Evolutionary conservation across 2,329 filamentous ascomycete genomes (phyloP).

Genomic region (Pseudogymnoascus sp.): DNA sequence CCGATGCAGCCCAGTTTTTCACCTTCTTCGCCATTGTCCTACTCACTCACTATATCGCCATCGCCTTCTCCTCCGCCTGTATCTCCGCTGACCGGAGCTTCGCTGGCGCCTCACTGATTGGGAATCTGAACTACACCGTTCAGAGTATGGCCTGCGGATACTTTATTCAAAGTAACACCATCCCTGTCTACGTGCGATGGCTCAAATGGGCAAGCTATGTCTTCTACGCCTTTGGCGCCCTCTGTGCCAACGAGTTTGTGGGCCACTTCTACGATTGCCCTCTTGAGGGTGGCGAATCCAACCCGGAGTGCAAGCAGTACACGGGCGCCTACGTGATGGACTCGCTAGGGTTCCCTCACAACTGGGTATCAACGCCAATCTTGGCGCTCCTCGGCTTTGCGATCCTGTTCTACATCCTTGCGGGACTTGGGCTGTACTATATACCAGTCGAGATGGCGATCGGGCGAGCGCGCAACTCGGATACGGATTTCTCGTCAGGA

Average conservation of each 20-base stretch:
- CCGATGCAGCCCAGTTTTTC: conserved; percentile 57
- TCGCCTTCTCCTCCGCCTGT: conserved; percentile 62
- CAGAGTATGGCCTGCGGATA: conserved; percentile 70
- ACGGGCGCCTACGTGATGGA: conserved; percentile 62
- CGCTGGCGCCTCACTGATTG: conserved; percentile 61
- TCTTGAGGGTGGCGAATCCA: conserved; percentile 48
- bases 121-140: conserved; percentile 64
- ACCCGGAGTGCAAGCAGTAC: conserved; percentile 61
- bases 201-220: conserved; percentile 60
- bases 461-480: conserved; percentile 49
- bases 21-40: conserved; percentile 63
- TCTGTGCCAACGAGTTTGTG: conserved; percentile 65
- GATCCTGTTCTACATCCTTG: conserved; percentile 53
- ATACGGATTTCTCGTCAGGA: conserved; percentile 57
- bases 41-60: conserved; percentile 64
- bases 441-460: conserved; percentile 62
- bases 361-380: conserved; percentile 63
- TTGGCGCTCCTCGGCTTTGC: conserved; percentile 54
- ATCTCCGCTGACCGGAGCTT: conserved; percentile 61
- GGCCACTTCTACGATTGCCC: conserved; percentile 69
- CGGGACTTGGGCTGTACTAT: conserved; percentile 55
- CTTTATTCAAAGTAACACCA: conserved; percentile 65
- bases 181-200: conserved; percentile 73
- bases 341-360: conserved; percentile 56
- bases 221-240: conserved; percentile 64